Conservation (phyloP, 192 early-diverging fungal species). For the Podila epigama region DNA sequence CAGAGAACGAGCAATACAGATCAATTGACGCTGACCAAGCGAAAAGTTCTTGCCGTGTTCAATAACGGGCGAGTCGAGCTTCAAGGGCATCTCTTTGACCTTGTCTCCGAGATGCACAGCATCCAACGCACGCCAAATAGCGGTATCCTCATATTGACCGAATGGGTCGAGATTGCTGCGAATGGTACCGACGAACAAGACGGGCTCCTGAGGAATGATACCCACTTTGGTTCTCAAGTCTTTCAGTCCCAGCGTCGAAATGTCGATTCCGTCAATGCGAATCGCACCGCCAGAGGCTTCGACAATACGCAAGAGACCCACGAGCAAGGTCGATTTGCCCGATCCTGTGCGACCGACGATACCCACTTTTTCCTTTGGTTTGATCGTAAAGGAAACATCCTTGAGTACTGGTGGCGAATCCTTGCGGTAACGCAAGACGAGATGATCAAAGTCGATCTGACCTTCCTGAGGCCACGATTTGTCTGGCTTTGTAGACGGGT, state of each 20-base stretch:
- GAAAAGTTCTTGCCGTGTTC: constrained; percentile 67
- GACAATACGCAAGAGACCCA: constrained; percentile 77
- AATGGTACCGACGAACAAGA: constrained; percentile 70
- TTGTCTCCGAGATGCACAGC: constrained; percentile 49
- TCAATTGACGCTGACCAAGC: constrained; percentile 70
- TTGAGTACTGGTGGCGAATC: constrained; percentile 32
- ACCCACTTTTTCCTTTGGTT: constrained; percentile 80
- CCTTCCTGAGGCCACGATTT: constrained; percentile 68
- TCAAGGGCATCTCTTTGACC: constrained; percentile 23
- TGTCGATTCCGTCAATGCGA: constrained; percentile 76
- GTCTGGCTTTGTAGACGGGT: constrained; percentile 28
- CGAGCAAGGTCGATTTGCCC: constrained; percentile 73
- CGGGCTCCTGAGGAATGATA: constrained; percentile 66
- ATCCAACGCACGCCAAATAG: constrained; percentile 61
- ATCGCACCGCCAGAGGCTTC: constrained; percentile 74
- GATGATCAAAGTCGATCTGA: constrained; percentile 60
- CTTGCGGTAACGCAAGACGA: constrained; percentile 68
- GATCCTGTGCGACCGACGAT: constrained; percentile 85
- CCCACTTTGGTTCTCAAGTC: constrained; percentile 71
- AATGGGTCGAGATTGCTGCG: constrained; percentile 79
- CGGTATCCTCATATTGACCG: constrained; percentile 52
- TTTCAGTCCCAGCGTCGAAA: constrained; percentile 64
- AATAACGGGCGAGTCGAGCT: constrained; percentile 50
- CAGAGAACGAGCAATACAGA: constrained; percentile 72
- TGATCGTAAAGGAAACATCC: constrained; percentile 61